Conservation (phyloP, 169 alveolate genomes). For the Eimeria acervulina region DNA sequence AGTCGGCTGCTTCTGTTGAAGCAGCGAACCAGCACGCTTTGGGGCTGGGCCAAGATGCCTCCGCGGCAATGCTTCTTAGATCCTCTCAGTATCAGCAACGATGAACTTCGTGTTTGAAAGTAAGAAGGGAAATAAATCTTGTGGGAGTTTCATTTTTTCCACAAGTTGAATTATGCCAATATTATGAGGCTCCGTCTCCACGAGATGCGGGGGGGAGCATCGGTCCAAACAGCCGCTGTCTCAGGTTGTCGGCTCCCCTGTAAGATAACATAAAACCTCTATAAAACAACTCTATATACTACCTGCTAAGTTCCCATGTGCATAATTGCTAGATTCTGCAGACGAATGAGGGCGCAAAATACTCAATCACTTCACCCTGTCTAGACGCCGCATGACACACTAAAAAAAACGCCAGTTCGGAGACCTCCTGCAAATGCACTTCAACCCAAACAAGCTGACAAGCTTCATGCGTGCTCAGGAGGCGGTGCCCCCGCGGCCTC, state of each 20-base stretch:
- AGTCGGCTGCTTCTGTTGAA: not conserved
- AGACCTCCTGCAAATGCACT: not conserved
- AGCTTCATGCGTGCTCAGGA: not conserved
- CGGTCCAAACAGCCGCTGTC: not conserved
- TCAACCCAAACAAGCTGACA: not conserved
- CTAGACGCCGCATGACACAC: not conserved
- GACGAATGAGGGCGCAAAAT: not conserved
- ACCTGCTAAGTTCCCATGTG: not conserved
- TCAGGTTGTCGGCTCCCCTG: not conserved
- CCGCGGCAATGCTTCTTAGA: conserved; percentile 25
- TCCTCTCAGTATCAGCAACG: conserved; percentile 1
- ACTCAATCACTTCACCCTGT: not conserved
- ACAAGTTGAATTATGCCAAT: not conserved
- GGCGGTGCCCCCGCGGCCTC: no score
- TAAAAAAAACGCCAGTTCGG: not conserved
- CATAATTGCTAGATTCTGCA: not conserved
- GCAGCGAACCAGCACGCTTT: not conserved
- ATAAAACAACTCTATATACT: no score
- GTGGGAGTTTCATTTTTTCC: not conserved
- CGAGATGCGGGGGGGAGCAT: conserved; percentile 12
- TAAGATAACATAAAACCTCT: not conserved
- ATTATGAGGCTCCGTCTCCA: no score
- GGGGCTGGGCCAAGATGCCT: conserved; percentile 69
- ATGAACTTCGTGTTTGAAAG: not conserved
- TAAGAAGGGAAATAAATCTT: not conserved